These are phyloP conservation scores for Cephaloascus fragrans DNA, from an alignment of 805 yeast genomes.

Conservation along the genomic window DNA sequence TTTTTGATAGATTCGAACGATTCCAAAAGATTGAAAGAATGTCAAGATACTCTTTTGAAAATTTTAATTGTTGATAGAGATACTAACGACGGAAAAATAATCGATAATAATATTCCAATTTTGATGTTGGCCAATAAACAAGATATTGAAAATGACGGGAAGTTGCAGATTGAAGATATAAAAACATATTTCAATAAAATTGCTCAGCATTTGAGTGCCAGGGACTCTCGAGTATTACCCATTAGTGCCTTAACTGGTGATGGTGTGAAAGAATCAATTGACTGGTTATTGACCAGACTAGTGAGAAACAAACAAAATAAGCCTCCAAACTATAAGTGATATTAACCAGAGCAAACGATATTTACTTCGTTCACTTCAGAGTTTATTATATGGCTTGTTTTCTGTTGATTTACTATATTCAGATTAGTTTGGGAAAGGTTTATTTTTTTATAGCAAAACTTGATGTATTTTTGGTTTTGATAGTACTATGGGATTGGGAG, in stretches of 20 bases:
- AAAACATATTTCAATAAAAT: conserved; percentile 76
- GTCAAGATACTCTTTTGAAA: conserved; percentile 53
- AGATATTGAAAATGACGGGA: conserved; percentile 41
- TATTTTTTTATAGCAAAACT: no score
- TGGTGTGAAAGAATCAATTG: conserved; percentile 80
- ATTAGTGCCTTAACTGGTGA: conserved; percentile 78
- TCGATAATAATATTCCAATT: conserved; percentile 72
- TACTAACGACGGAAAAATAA: conserved; percentile 34
- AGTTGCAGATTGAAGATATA: conserved; percentile 68
- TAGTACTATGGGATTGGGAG: no score
- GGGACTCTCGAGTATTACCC: conserved; percentile 86
- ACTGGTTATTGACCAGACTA: conserved; percentile 75
- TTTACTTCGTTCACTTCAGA: no score
- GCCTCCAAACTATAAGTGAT: conserved; percentile 44
- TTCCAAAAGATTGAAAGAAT: conserved; percentile 71
- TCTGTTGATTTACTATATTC: no score
- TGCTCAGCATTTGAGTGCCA: conserved; percentile 78
- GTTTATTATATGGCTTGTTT: no score
- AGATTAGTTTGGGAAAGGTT: no score
- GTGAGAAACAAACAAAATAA: conserved; percentile 53
- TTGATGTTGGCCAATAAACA: conserved; percentile 95
- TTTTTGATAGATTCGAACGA: conserved; percentile 92
- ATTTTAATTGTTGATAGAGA: conserved; percentile 36
- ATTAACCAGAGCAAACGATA: no score
- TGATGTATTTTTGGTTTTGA: no score